Evolutionary conservation across 1,284 basidiomycete species (phyloP), one percentile per base, ranked within the genome.

Genomic region (Ceratorhiza oryzae-sativae): DNA sequence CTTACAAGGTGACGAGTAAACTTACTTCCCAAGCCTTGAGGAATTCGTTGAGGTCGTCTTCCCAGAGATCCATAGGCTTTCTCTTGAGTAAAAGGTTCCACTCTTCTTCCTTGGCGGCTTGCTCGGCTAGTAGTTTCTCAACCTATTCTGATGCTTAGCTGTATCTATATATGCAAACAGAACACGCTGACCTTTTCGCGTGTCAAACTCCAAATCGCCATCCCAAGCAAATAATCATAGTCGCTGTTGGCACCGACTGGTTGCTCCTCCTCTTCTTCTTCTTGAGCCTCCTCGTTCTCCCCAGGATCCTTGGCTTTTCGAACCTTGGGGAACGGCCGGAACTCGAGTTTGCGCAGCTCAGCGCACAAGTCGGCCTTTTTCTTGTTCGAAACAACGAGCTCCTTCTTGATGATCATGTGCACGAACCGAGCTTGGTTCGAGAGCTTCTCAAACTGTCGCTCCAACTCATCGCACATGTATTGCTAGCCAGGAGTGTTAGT

Each of bases 371-470:
- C 93, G 1, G 84, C 86, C 80, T 95, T 95, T 83, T 95, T 97
- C 78, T 96, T 91, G 78, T 93, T 95, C n/a, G 90, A 89, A 30
- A 99, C 90, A n/a, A 87, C 81, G n/a, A 99, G 86, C 79, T 95
- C 85, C 79, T 89, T 93, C 75, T 90, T 87, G 75, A 99, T 88
- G 78, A 99, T 98, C 95, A 98, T 96, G 79, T 94, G 87, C 56
- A 99, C 90, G 82, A 99, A 99, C 32, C 96, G 92, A 18, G 95
- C 97, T 81, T 99, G 97, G 80, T 99, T 99, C 71, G 90, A 91
- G 10, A 98, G 84, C 75, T 87, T 90, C 78, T 98, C 95, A 76
- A 94, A 91, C 72, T 89, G 87, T 59, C 82, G 83, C 79, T 95
- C 93, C 39, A 99, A 85, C 78, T 97, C 92, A 75, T 90, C 88